Conservation (phyloP, 257 asterid genomes). For the Osmanthus fragrans region DNA sequence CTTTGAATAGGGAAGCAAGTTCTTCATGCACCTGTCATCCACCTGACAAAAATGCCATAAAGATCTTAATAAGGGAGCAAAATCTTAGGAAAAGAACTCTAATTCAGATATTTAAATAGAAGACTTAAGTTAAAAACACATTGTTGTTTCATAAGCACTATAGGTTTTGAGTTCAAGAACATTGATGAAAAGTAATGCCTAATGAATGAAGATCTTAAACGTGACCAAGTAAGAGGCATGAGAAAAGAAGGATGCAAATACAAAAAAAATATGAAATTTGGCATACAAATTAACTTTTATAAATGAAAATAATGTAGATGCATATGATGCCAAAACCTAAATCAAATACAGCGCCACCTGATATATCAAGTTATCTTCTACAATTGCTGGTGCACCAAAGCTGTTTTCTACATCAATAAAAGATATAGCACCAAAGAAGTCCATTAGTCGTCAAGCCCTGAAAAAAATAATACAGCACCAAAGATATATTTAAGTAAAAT, state of each 20-base stretch:
- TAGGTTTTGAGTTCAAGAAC: constrained; percentile 3
- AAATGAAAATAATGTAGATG: constrained; percentile 14
- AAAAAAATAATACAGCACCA: no score
- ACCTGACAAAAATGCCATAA: constrained; percentile 70
- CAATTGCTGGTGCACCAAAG: constrained; percentile 97
- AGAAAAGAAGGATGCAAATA: background rate
- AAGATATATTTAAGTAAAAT: no score
- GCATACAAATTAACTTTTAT: background rate
- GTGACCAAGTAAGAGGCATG: constrained; percentile 27
- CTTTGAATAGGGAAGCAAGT: constrained; percentile 74
- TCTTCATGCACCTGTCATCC: constrained; percentile 81
- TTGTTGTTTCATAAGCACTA: constrained; percentile 6
- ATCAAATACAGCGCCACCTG: no score
- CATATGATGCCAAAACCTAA: no score
- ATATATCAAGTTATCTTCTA: no score
- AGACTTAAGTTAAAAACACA: background rate
- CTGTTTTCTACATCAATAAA: no score
- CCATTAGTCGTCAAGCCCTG: no score
- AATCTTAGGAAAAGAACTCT: background rate
- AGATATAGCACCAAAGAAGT: no score
- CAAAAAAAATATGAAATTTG: background rate
- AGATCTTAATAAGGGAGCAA: background rate
- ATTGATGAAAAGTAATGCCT: constrained; percentile 9
- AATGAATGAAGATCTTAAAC: constrained; percentile 95
- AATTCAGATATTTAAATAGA: constrained; percentile 10